Base-by-base conservation (phyloP, 305 asterid species). In the Galium porrigens region DNA sequence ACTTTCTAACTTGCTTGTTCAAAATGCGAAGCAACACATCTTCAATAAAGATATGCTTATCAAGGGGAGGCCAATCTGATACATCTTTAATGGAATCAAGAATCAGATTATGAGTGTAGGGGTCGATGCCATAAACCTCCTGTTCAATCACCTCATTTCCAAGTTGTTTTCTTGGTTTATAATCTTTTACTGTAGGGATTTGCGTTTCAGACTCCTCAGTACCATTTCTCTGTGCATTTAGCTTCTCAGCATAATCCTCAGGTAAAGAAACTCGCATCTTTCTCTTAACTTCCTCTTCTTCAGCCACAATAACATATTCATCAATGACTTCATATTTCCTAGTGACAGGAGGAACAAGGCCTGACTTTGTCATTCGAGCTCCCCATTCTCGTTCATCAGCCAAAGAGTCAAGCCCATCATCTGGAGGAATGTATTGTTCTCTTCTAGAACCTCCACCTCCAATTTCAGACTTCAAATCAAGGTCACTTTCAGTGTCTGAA, bases 361-460 rank as follows among this genome's bases (percentile, higher is more conserved):
- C 79, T 58, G 88, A 82, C 84, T 94, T 87, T 17, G 99, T 94
- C 99, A 94, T 94, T 58, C 99, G 96, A 65, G 97, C 97, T 68
- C 99, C 99, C 97, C 97, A 94, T 77, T 87, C 99, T 61, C 97
- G 96, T n/a, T 90, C 97, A 74, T 90, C 96, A 66, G 89, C 79
- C 70, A 81, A 77, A 66, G 94, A 77, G 82, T 94, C 99, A 64
- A 81, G 77, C 68, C 87, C 96, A 72, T 85, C 94, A 71, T 90
- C 97, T 44, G 79, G 74, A 51, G 82, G 69, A 58, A 82, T 77
- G 81, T 73, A 83, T 42, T 82, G 2, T 29, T 76, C 95, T 65
- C 76, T 78, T 78, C 80, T 80, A 22, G 95, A 80, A 66, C 80
- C 97, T 54, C 79, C 82, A 2, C 63, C 67, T 64, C 85, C 79